phyloP scores from a whole-genome alignment of 306 rosid genomes.

The Ceratonia siliqua region DNA sequence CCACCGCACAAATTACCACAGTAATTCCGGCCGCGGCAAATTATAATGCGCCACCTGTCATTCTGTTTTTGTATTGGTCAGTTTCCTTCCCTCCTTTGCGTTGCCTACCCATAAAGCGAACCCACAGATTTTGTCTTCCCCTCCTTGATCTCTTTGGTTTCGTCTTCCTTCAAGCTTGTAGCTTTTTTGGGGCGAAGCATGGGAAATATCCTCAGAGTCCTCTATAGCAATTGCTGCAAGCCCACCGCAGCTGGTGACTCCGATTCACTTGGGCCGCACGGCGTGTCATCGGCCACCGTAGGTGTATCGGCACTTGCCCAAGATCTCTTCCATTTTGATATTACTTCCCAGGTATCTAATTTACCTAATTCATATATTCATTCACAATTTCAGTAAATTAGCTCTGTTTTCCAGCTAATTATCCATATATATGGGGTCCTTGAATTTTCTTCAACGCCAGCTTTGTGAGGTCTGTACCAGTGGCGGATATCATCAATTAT shows the following conservation, averaged over 20 bases:
- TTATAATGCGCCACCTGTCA: not conserved
- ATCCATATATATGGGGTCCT: not conserved
- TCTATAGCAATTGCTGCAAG: not conserved
- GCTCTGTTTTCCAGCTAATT: not conserved
- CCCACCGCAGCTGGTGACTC: constrained; percentile 51
- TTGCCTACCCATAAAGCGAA: too few relatives aligned
- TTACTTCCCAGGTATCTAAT: constrained; percentile 66
- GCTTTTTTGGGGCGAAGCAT: not conserved
- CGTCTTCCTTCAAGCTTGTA: too few relatives aligned
- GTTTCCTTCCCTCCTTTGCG: not conserved
- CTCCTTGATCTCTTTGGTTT: not conserved
- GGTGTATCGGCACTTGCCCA: constrained; percentile 52
- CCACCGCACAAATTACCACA: not conserved
- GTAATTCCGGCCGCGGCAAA: not conserved
- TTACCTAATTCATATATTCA: not conserved
- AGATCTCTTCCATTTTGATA: constrained; percentile 76
- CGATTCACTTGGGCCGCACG: constrained; percentile 53
- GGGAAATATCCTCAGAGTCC: not conserved
- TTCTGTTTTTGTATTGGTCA: not conserved
- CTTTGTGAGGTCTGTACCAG: not conserved
- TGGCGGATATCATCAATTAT: too few relatives aligned
- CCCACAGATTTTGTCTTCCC: too few relatives aligned
- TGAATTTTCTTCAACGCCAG: not conserved
- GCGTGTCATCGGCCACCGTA: constrained; percentile 56
- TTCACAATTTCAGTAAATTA: not conserved